Base-by-base conservation (phyloP, 169 alveolate genomes). In the Plasmodium vivax region DNA sequence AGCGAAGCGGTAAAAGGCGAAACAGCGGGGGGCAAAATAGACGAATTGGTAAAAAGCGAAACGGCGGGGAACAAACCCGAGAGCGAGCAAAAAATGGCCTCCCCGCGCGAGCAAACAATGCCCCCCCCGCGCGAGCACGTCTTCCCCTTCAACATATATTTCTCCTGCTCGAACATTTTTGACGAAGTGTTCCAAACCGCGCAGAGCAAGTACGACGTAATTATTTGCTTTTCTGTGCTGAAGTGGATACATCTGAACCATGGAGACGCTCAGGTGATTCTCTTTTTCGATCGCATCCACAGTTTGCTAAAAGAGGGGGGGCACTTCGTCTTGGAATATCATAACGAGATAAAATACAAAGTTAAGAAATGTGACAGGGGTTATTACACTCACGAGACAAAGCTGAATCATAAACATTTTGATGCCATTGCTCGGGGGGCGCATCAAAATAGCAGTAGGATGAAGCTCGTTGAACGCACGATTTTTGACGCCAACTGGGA, bases 171-270 rank as follows among this genome's bases (percentile, higher is more conserved):
- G 12, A 68, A 88, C 71, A 88, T 88, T 38, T 88, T 88, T 80
- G 88, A 88, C 47, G 8, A 88, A 41, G 43, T 34, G n/a, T 88
- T 77, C 71, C 43, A 54, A 51, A 34, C 62, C 19, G 36, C 82
- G 10, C 73, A 88, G 19, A 79, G 71, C 34, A 88, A 56, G 74
- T 88, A 88, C 30, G 94, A 88, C 51, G 73, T 88, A 79, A 80
- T 88, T 56, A 79, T 88, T 38, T 79, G 90, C 47, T 58, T 88
- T 19, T 79, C 90, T 51, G 94, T 88, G 41, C 41, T 88, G 47
- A 88, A 88, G 71, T 88, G 94, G 94, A 88, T 88, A 36, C 94
- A 88, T 32, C 54, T 88, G 62, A 88, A 72, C 82, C 58, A 88
- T 56, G 94, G 94, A 19, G 94, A 88, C 38, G 41, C 62, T 9